Evolutionary conservation across 331 rosid genomes (phyloP), one percentile per base, ranked within the genome.

Genomic region (Telfairia occidentalis): DNA sequence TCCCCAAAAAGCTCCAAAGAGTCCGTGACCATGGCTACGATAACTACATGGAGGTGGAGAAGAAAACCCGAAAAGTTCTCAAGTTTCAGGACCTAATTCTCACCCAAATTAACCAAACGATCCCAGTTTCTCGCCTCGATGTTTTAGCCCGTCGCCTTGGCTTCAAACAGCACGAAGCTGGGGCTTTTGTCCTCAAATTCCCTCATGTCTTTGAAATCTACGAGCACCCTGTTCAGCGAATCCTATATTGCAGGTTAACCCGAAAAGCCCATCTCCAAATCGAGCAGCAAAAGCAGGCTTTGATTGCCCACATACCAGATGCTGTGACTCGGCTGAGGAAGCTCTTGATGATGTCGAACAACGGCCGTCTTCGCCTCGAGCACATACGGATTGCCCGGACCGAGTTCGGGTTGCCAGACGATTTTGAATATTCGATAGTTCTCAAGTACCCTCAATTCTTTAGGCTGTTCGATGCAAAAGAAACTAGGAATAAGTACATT

Each of bases 11-110:
- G 63, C 83, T 81, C 38, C 82, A 43, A 6, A 71, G 96, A 21
- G 83, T 93, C 70, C 92, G 96, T 30, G 98, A 93, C 82, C 96
- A 93, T 49, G 96, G 92, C 80, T 91, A 79, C 83, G 98, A 91
- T 66, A 75, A 90, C 75, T 92, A 85, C 90, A 92, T 92, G 96
- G 96, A 92, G 16, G 67, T 92, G 50, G 98, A 90, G 82, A 92
- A 93, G 75, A 93, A 91, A 75, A 89, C 79, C 52, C 89, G 97
- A n/a, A 93, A 88, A 40, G 90, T 88, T 71, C 88, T 86, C 77
- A 91, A 93, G 50, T 80, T 89, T 71, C 90, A 89, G 79, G 81
- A 73, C 78, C 87, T 91, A 24, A 83, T 93, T 35, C 89, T 88
- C 79, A 42, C 87, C 32, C 92, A 88, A 4, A 78, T 66, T 19